A percentile compares a stretch with the other conserved stretches of the same genome.
phyloP scores from a whole-genome alignment of 768 basidiomycete species.

The Amanita rimosa region DNA sequence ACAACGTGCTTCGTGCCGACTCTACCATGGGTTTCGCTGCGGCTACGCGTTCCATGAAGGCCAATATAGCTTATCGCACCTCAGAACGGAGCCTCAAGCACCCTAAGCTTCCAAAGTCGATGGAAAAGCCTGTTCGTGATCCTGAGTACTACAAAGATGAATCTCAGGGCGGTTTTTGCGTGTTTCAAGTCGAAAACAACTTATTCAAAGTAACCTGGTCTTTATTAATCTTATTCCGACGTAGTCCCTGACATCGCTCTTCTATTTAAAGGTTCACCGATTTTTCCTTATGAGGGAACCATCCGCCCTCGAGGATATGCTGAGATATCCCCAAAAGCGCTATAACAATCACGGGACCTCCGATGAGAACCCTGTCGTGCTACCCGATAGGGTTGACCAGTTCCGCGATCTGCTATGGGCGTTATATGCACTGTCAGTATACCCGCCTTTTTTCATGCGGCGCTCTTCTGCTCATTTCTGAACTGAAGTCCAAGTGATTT shows the following conservation, averaged over 20 bases:
- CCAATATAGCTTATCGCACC: conserved; percentile 9
- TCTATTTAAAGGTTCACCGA: conserved; percentile 27
- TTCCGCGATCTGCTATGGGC: conserved; percentile 41
- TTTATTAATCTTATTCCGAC: too few relatives aligned
- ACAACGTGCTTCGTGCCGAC: conserved; percentile 7
- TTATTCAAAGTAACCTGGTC: conserved; percentile 44
- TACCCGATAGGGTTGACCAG: conserved; percentile 30
- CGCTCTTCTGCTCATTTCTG: neutral
- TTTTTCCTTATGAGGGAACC: conserved; percentile 29
- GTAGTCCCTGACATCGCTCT: neutral
- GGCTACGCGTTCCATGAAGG: conserved; percentile 8
- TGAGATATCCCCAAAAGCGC: conserved; percentile 20
- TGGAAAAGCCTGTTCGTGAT: conserved; percentile 17
- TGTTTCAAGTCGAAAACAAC: conserved; percentile 49
- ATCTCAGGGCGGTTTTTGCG: conserved; percentile 37
- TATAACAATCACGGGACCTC: conserved; percentile 16
- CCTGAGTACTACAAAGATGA: conserved; percentile 22
- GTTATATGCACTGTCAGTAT: conserved; percentile 33
- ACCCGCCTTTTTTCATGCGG: neutral
- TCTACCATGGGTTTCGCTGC: conserved; percentile 7
- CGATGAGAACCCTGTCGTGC: conserved; percentile 22
- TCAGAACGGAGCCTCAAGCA: conserved; percentile 6
- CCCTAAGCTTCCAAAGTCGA: conserved; percentile 1
- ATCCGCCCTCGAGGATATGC: conserved; percentile 31
- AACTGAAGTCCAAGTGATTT: conserved; percentile 25